Evolutionary conservation across 495 filamentous ascomycete species (phyloP), one percentile per base, ranked within the genome.

Genomic region (Terfezia claveryi): DNA sequence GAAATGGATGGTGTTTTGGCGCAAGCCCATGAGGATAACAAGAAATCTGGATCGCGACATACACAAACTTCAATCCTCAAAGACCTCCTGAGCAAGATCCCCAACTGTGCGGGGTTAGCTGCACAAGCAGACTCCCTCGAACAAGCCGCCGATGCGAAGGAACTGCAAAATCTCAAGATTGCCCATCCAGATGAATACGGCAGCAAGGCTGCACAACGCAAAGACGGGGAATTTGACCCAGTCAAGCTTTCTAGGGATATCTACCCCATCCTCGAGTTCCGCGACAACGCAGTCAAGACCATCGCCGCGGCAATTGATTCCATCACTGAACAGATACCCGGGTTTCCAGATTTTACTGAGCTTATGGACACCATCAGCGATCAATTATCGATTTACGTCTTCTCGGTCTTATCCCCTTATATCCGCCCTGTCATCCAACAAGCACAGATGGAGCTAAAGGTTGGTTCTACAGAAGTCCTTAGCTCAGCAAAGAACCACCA

Each of bases 221-320:
- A 51, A 9, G 51, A 57, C 3, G 60, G 56, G 14, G 14, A 78
- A 61, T 80, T 94, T 55, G 89, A 98, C 62, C 84, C 89, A 0
- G 74, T 83, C 55, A 82, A 87, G 62, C 84, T 82, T 3, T 76
- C 84, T 0, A 72, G 74, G 36, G 81, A 87, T 67, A 94, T 98
- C 55, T 95, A 95, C 62, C 91, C 91, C 0, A 94, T 98, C 56
- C 75, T 98, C 9, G 78, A 83, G 54, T 98, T 95, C 72, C 77
- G 91, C 38, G 91, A 98, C 74, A 86, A 80, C 58, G 87, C 95
- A 38, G 88, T 93, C 23, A 83, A 82, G 37, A 73, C 78, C 36
- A 83, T 98, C 65, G 82, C 77, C 57, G 75, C 77, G 49, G 81
- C 86, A 54, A 85, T 96, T 58, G 41, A 46, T 20, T 14, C 14